Base-by-base conservation (phyloP, 2,329 filamentous ascomycete genomes). In the Phaeosphaeria sp. region DNA sequence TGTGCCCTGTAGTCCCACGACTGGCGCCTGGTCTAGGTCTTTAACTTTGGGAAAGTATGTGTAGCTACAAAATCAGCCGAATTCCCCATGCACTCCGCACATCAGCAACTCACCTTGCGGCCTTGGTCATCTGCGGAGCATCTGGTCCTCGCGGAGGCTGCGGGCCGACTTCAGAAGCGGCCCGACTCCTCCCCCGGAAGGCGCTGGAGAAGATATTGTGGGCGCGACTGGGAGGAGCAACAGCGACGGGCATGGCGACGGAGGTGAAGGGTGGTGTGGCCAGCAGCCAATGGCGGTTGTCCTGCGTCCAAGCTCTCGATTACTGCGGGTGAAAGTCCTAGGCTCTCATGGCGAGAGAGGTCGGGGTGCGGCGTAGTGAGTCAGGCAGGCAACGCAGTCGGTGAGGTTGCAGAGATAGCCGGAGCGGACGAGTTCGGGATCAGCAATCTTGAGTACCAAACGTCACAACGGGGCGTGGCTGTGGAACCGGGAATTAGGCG, bases 1-100 rank as follows among this genome's bases (percentile, higher is more conserved):
- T 8, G 61, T 66, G 25, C 68, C 68, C 55, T 69, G 73, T 39
- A 71, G 57, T 47, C 71, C 72, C 30, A 72, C 63, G 45, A 69
- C 62, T 22, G 67, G 59, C 24, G 72, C 51, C 47, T 72, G 68
- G 50, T 74, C 68, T 40, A 76, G 60, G 52, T 76, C 71, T 54
- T 77, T 76, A 27, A 77, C 73, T 7, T 66, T 68, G 11, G 76
- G 75, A 49, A 79, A 77, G 68, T 79, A 77, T 46, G 76, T 78
- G 63, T 79, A 79, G 44, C 74, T 36, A n/a, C 36, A 39, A 39
- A n/a, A n/a, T 39, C 36, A 39, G 36, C n/a, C 13, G n/a, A 6
- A 15, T 39, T n/a, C 6, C 6, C 4, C 15, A 39, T 36, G 30
- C 36, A 39, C 5, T 39, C n/a, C 30, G 11, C 6, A 39, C 36